These are phyloP conservation scores for apple (Malus domestica) DNA, from an alignment of 306 rosid genomes.

Conservation along the genomic window DNA sequence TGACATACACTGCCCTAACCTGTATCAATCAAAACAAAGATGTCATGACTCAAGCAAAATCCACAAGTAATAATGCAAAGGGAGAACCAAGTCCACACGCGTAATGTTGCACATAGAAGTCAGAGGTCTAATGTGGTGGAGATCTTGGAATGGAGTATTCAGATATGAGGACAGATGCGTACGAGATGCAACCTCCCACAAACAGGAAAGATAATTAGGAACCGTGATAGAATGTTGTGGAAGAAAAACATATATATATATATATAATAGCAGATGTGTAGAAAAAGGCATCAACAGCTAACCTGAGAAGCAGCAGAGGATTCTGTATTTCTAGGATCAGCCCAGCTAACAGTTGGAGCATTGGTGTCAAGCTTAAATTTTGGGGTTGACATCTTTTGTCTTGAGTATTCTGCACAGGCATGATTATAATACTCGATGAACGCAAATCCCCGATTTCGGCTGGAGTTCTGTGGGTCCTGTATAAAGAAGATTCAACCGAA, in stretches of 20 bases:
- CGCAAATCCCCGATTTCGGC: conserved; percentile 55
- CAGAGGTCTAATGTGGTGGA: conserved; percentile 1
- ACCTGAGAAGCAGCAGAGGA: conserved; percentile 60
- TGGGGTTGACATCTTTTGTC: conserved; percentile 59
- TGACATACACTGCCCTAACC: conserved; percentile 63
- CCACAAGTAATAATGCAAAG: not conserved
- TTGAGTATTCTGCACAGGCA: conserved; percentile 63
- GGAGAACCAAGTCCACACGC: not conserved
- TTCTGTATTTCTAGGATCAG: conserved; percentile 61
- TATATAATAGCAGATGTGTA: not conserved
- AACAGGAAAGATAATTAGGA: not conserved
- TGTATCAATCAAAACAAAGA: conserved; percentile 26
- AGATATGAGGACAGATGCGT: not conserved
- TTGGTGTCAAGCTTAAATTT: conserved; percentile 53
- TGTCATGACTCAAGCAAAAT: conserved; percentile 9
- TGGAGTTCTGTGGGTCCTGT: conserved; percentile 49
- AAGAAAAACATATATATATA: not conserved
- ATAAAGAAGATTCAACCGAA: conserved; percentile 10
- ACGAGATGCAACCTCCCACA: not conserved
- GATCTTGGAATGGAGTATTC: conserved; percentile 4
- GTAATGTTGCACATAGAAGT: conserved; percentile 7
- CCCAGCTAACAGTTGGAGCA: conserved; percentile 72
- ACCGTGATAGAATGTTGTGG: not conserved
- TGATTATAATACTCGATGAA: conserved; percentile 59
- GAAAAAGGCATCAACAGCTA: not conserved